Evolutionary conservation across 129 eudicot genomes (phyloP).

Genomic region (Arctium minus): DNA sequence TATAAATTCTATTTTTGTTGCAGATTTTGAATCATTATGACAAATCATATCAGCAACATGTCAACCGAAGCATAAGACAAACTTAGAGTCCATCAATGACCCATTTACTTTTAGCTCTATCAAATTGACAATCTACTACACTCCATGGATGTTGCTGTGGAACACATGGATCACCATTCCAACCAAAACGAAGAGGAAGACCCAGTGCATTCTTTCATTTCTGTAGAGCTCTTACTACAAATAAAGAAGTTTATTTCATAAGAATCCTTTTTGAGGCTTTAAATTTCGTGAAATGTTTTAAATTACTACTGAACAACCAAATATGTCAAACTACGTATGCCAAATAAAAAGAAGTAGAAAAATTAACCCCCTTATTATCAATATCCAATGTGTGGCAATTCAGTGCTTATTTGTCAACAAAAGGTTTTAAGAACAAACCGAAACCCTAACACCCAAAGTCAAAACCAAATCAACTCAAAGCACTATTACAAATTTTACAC

Average conservation of each 20-base stretch:
- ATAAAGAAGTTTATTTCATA: neutral
- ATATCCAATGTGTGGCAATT: neutral
- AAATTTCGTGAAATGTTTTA: neutral
- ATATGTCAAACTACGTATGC: no score
- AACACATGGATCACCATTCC: constrained; percentile 99
- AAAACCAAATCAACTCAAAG: no score
- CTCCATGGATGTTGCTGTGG: constrained; percentile 99
- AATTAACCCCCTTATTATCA: neutral
- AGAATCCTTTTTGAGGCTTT: neutral
- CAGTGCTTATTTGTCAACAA: neutral
- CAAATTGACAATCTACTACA: constrained; percentile 90
- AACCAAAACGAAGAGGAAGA: constrained; percentile 95
- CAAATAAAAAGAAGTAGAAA: neutral
- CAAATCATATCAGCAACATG: neutral
- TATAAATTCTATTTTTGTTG: neutral
- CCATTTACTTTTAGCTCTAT: constrained; percentile 61
- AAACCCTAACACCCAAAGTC: no score
- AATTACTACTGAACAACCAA: neutral
- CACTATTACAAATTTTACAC: no score
- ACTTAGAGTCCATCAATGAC: constrained; percentile 97
- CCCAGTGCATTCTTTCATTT: constrained; percentile 63
- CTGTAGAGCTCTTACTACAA: constrained; percentile 77
- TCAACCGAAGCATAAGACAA: constrained; percentile 10
- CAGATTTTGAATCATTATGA: neutral
- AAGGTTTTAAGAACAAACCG: no score